Evolutionary conservation across 768 basidiomycete species (phyloP), one percentile per base, ranked within the genome.

Genomic region (Hygrocybe coccinea): DNA sequence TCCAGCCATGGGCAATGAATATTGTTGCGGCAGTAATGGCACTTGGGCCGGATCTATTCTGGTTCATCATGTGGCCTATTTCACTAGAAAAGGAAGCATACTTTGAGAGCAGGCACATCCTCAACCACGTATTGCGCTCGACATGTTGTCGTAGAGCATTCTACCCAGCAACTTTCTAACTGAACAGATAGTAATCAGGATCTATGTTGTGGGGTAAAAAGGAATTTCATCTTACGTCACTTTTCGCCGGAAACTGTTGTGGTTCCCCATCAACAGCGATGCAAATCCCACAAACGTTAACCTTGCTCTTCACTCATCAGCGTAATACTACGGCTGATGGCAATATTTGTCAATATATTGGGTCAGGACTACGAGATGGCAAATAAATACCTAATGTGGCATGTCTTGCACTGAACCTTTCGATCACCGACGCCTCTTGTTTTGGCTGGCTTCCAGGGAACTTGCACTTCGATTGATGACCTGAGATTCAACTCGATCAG

Each of bases 401-500:
- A 68, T 41, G 44, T 46, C 44, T 24, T 51, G 52, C 67, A 68
- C 21, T 60, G 54, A 3, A 64, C 53, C 54, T 64, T 63, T 17
- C 48, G 44, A 43, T 66, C 67, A 12, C 67, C 67, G 3, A 64
- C 61, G 15, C 63, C 64, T 3, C 65, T 58, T 24, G 64, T 60
- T 52, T 68, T 68, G 10, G 55, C 25, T n/a, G 67, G 62, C 1
- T 62, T 68, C 65, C 65, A 68, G 0, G 65, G 65, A 15, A 63
- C 46, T 2, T 22, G 2, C 1, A 61, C 61, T 1, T 39, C 56
- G 2, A 68, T 39, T 0, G 62, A 56, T 8, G 64, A 58, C 36
- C 67, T 60, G 22, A 68, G 58, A 46, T 68, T 68, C 46, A 68
- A 59, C 56, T 68, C 67, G 24, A 68, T 55, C 22, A 68, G 50